Base-by-base conservation (phyloP, 257 asterid species). In the Forsythia viridissima region DNA sequence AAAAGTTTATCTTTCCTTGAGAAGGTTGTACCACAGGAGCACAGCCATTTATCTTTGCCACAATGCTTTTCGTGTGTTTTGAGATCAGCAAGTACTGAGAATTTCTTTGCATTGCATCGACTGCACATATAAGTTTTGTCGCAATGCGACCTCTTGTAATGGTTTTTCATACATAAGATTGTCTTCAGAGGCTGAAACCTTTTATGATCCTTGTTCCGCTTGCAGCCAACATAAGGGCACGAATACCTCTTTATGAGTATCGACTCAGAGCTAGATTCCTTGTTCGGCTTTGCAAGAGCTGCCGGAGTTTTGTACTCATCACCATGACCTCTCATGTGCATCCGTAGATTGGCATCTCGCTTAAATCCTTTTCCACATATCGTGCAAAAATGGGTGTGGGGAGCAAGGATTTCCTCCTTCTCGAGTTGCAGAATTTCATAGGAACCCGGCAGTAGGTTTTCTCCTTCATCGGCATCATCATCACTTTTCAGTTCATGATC, bases 311-410 rank as follows among this genome's bases (percentile, higher is more conserved):
- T 94, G 88, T 94, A 94, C 89, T 91, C 97, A 24, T 94, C 98
- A 0, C 99, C 99, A 55, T 94, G 98, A 41, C 99, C 99, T 81
- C 99, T 88, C 99, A 94, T 94, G 85, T 94, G 99, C 99, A 94
- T 94, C 71, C 99, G 85, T 68, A 94, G 80, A 82, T 94, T 94
- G 30, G 99, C 99, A 46, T 94, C 99, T 24, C 99, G 79, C 80
- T 94, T 94, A 79, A 93, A 94, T 46, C 98, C 99, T 77, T 94
- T 94, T 11, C 98, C 97, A 80, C 99, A 94, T 4, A 94, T 90
- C 4, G 90, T 85, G 89, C 99, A 94, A 80, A 94, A 94, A 87
- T 94, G 98, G 42, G 98, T 95, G 84, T 93, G 99, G 16, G 97
- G 98, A 6, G 97, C 98, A 8, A 95, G 97, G 69, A 95, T 95